Percentiles rank a stretch among this genome's conserved stretches.
These are phyloP conservation scores for Kalmanozyma brasiliensis DNA, from an alignment of 1,284 basidiomycete species.

Conservation along the genomic window DNA sequence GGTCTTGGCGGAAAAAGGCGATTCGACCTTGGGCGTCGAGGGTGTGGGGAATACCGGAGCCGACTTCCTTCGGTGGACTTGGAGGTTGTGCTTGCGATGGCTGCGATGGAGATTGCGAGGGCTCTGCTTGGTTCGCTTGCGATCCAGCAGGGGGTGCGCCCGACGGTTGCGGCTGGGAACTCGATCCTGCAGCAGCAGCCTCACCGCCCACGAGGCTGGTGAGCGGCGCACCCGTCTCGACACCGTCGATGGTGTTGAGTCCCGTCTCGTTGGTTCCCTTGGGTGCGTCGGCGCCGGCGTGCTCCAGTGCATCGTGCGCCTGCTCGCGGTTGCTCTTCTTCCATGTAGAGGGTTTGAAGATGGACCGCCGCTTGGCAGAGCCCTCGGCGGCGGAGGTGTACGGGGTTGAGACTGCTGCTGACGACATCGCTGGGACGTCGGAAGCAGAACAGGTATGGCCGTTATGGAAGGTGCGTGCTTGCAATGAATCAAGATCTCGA, in stretches of 20 bases:
- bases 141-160: too few species aligned
- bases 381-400: background rate
- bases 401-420: background rate
- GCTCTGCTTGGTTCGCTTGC: too few species aligned
- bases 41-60: background rate
- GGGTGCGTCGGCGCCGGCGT: background rate
- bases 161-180: too few species aligned
- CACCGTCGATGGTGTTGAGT: constrained; percentile 1
- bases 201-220: background rate
- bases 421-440: background rate
- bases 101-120: background rate
- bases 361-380: background rate
- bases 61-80: too few species aligned
- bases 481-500: too few species aligned
- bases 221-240: constrained; percentile 13
- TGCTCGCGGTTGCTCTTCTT: background rate
- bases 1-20: constrained; percentile 37
- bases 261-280: background rate
- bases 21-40: constrained; percentile 13
- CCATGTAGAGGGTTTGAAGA: constrained; percentile 22
- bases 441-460: too few species aligned
- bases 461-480: too few species aligned
- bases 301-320: background rate
- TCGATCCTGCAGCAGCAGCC: background rate
- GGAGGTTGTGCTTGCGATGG: background rate